Percentiles rank a stretch among this genome's conserved stretches.
These are phyloP conservation scores for Penicillium odoratum DNA, from an alignment of 495 filamentous ascomycete genomes.

Conservation along the genomic window DNA sequence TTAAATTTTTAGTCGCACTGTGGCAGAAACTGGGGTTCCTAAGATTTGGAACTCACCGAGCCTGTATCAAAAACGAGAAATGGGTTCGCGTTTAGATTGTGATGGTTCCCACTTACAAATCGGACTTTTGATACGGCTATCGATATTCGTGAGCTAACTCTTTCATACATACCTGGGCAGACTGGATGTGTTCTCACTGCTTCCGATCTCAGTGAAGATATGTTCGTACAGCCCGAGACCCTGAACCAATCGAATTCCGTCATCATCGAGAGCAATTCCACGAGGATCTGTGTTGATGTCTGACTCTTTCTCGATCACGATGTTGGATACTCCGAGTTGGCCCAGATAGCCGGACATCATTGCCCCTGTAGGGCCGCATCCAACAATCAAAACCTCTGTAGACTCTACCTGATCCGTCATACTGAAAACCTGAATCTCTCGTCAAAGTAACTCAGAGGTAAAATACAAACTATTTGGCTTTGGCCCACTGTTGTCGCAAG, in stretches of 20 bases:
- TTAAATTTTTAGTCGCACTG: neutral
- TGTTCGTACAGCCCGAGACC: conserved; percentile 44
- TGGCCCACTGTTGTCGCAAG: too few relatives aligned
- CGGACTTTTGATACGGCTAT: conserved; percentile 29
- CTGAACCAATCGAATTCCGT: conserved; percentile 50
- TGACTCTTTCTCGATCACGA: conserved; percentile 45
- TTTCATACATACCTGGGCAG: neutral
- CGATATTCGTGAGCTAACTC: too few relatives aligned
- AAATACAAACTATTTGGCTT: too few relatives aligned
- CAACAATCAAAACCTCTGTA: conserved; percentile 41
- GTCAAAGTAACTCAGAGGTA: too few relatives aligned
- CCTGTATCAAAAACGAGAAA: conserved; percentile 13
- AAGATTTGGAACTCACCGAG: conserved; percentile 2
- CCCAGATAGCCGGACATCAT: conserved; percentile 38
- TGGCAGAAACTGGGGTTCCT: neutral
- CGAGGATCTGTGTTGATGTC: conserved; percentile 51
- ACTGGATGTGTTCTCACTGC: conserved; percentile 17
- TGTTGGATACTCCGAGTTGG: conserved; percentile 23
- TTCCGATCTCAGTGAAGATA: conserved; percentile 36
- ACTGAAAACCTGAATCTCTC: neutral
- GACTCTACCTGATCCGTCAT: conserved; percentile 19
- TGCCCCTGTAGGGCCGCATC: conserved; percentile 40
- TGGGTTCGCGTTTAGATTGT: conserved; percentile 1
- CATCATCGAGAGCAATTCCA: conserved; percentile 51
- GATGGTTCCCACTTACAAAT: conserved; percentile 28